Evolutionary conservation across 192 early-diverging fungal species (phyloP).

Genomic region (Backusella sp.): DNA sequence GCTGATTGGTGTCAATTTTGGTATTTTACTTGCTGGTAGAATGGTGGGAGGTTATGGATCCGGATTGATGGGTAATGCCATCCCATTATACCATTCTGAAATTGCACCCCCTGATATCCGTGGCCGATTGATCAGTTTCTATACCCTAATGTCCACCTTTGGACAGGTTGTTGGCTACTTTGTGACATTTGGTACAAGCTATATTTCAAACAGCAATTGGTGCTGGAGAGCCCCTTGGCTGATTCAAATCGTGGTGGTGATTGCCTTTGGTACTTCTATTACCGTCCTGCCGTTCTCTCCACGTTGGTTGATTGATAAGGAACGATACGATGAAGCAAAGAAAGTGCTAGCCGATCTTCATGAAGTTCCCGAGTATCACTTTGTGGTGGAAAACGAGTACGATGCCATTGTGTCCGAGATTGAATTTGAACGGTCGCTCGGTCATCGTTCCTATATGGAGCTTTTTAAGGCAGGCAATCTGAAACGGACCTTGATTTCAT

Average conservation of each 20-base stretch:
- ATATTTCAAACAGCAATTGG: constrained; percentile 36
- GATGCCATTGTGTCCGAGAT: constrained; percentile 67
- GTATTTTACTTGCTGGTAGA: constrained; percentile 27
- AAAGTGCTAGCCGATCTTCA: constrained; percentile 67
- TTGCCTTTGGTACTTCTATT: constrained; percentile 43
- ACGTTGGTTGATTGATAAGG: constrained; percentile 78
- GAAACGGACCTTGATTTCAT: constrained; percentile 61
- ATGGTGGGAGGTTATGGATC: constrained; percentile 34
- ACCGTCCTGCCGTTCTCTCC: constrained; percentile 79
- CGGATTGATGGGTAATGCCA: constrained; percentile 32
- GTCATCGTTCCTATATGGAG: constrained; percentile 55
- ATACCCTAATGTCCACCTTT: constrained; percentile 87
- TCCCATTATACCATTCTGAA: constrained; percentile 40
- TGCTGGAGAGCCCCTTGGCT: constrained; percentile 81
- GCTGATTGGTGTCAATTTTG: constrained; percentile 53
- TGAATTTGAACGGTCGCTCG: constrained; percentile 59
- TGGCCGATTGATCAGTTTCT: constrained; percentile 80
- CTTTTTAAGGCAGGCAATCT: constrained; percentile 55
- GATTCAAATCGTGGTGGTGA: constrained; percentile 77
- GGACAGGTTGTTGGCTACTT: constrained; percentile 69
- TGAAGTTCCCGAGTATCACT: constrained; percentile 46
- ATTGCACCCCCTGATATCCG: constrained; percentile 82
- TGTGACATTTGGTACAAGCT: constrained; percentile 42
- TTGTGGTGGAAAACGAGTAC: constrained; percentile 57
- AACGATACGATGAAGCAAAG: constrained; percentile 65